These are phyloP conservation scores for Candida maltosa DNA, from an alignment of 805 yeast genomes.

Conservation along the genomic window DNA sequence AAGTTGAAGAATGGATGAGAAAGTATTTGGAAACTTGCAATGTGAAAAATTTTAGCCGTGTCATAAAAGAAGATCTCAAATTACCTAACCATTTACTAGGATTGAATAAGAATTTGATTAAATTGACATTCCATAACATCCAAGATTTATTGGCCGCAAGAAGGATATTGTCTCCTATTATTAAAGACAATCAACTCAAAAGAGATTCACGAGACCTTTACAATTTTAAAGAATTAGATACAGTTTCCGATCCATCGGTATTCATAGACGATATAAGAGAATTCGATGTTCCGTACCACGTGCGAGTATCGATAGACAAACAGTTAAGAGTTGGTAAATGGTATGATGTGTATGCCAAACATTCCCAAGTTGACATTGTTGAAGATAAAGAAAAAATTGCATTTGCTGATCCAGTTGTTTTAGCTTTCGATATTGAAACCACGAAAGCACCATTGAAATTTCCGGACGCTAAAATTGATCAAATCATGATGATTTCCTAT, in stretches of 20 bases:
- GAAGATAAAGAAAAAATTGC: conserved; percentile 76
- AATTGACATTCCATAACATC: conserved; percentile 71
- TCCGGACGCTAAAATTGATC: conserved; percentile 88
- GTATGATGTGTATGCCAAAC: conserved; percentile 74
- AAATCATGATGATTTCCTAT: conserved; percentile 97
- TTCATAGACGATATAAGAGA: conserved; percentile 81
- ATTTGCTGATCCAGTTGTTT: conserved; percentile 94
- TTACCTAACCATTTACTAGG: conserved; percentile 88
- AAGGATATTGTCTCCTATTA: conserved; percentile 62
- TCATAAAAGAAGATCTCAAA: conserved; percentile 73
- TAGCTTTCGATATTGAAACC: conserved; percentile 97
- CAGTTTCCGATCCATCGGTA: conserved; percentile 45
- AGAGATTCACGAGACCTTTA: conserved; percentile 67
- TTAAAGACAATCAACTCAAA: conserved; percentile 61
- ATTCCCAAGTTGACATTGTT: conserved; percentile 49
- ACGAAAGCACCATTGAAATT: conserved; percentile 94
- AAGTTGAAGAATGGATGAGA: conserved; percentile 81
- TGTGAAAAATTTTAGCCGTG: conserved; percentile 53
- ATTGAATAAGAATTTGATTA: conserved; percentile 57
- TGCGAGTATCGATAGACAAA: conserved; percentile 89
- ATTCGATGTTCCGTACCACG: conserved; percentile 95
- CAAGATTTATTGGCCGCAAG: conserved; percentile 75
- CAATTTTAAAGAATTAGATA: conserved; percentile 34
- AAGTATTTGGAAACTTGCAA: conserved; percentile 57
- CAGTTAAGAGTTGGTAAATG: conserved; percentile 91